Base-by-base conservation (phyloP, 768 basidiomycete species). In the Mycena maculata region DNA sequence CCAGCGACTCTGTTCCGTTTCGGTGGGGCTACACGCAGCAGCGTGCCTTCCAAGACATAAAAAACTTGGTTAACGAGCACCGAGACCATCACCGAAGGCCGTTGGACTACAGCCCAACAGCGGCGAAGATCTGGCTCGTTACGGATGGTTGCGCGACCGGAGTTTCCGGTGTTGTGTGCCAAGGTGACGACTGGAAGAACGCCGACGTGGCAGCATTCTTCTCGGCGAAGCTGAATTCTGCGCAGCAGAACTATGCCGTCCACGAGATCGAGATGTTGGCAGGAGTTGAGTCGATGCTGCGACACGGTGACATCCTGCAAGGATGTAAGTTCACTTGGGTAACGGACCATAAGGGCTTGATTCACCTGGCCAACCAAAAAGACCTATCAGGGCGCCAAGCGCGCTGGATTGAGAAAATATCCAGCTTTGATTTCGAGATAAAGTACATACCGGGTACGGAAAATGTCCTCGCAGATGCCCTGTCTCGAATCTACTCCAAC, bases 131-230 rank as follows among this genome's bases (percentile, higher is more conserved):
- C 7, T 70, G 68, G 45, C 45, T 80, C 13, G 59, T 71, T 2
- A 75, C 69, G 0, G 78, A 80, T 57, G 72, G 72, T 8, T 72
- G 64, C 30, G 42, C 39, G n/a, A 59, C 68, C 8, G 68, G 75
- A 2, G 59, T 62, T 11, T 50, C 68, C 7, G 75, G 73, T 7
- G 58, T 74, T 1, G 42, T 74, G 0, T 54, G 59, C 15, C 75
- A 76, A 49, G 75, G 75, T 0, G 28, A 56, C 0, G 68, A 74
- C 20, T 64, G 68, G 63, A 50, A 65, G 18, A 66, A 36, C 0
- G 75, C 68, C 0, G 63, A 65, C 2, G 49, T 73, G 0, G 68
- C 67, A 20, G 68, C 70, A 70, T 12, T 45, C 44, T 45, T 45
- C 23, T 45, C 44, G 20, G 44, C 44, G 4, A 78, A 75, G 28